Percentiles rank a stretch among this genome's conserved stretches.
These are phyloP conservation scores for Fraxinus dipetala DNA, from an alignment of 305 asterid genomes.

Conservation along the genomic window DNA sequence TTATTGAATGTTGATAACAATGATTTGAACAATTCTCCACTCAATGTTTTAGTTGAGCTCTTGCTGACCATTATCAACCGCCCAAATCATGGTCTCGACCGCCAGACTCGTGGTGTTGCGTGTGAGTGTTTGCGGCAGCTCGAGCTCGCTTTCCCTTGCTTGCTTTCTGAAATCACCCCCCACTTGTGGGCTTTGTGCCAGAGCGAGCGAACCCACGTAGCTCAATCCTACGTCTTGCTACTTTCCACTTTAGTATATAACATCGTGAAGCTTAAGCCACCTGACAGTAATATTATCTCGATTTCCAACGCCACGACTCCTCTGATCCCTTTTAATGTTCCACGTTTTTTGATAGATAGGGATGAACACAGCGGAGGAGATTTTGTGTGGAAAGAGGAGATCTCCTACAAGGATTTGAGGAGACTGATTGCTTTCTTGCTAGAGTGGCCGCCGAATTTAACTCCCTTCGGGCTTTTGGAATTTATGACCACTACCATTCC, in stretches of 20 bases:
- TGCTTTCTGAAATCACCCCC: slow-evolving; percentile 62
- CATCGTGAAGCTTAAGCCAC: slow-evolving; percentile 50
- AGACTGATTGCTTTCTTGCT: slow-evolving; percentile 76
- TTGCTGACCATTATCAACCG: slow-evolving; percentile 72
- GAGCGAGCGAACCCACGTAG: slow-evolving; percentile 81
- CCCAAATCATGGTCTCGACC: slow-evolving; percentile 83
- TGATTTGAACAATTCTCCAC: slow-evolving; percentile 20
- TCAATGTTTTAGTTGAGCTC: slow-evolving; percentile 63
- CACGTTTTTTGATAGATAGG: slow-evolving; percentile 47
- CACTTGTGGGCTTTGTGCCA: slow-evolving; percentile 75
- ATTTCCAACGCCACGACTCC: slow-evolving; percentile 51
- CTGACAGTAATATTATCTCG: slow-evolving; percentile 34
- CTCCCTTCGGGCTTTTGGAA: slow-evolving; percentile 73
- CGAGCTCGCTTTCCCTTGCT: slow-evolving; percentile 77
- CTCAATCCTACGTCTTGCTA: slow-evolving; percentile 64
- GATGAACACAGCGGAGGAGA: slow-evolving; percentile 21
- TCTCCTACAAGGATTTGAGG: slow-evolving; percentile 63
- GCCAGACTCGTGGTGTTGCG: slow-evolving; percentile 73
- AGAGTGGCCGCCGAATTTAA: slow-evolving; percentile 69
- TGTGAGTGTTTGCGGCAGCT: slow-evolving; percentile 90
- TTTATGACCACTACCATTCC: slow-evolving; percentile 63
- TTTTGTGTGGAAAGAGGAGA: slow-evolving; percentile 55
- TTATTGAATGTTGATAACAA: slow-evolving; percentile 4
- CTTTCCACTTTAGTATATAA: slow-evolving; percentile 48
- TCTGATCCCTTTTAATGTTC: slow-evolving; percentile 70